Percentiles rank a stretch among this genome's conserved stretches.
Conservation (phyloP, 805 yeast species). For the Aciculoconidium aculeatum region DNA sequence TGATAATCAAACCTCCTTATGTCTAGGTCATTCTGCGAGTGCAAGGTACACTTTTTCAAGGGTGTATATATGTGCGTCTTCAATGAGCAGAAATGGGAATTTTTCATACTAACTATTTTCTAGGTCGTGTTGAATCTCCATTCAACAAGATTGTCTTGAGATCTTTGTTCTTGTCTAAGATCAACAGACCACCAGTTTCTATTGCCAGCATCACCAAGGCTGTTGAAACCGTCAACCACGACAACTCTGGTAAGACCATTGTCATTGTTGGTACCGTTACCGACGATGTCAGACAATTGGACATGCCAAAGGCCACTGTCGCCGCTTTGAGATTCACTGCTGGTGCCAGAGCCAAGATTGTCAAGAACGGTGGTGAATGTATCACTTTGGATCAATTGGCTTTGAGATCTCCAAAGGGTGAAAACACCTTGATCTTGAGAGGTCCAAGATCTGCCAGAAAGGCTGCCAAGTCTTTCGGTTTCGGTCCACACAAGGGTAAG, state of each 20-base stretch:
- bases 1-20: no score
- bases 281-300: conserved; percentile 91
- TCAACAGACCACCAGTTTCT: conserved; percentile 99
- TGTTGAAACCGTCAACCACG: conserved; percentile 69
- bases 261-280: conserved; percentile 99
- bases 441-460: conserved; percentile 99
- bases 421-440: conserved; percentile 95
- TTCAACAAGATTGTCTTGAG: conserved; percentile 97
- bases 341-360: conserved; percentile 95
- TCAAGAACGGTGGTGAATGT: conserved; percentile 99
- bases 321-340: conserved; percentile 99
- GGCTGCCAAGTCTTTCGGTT: conserved; percentile 99
- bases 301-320: conserved; percentile 94
- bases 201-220: conserved; percentile 86
- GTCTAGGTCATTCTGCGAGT: conserved; percentile 22
- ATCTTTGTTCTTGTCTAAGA: conserved; percentile 94
- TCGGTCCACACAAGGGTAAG: conserved; percentile 99
- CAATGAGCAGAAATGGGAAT: conserved; percentile 38
- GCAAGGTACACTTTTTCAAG: conserved; percentile 10
- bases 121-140: conserved; percentile 97
- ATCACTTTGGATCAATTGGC: conserved; percentile 99
- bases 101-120: conserved; percentile 32
- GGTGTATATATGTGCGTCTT: conserved; percentile 26
- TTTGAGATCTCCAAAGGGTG: conserved; percentile 98
- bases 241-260: conserved; percentile 84